Percentiles rank a stretch among this genome's conserved stretches.
Conservation (phyloP, 192 early-diverging fungal species). For the Haplosporangium gracile region DNA sequence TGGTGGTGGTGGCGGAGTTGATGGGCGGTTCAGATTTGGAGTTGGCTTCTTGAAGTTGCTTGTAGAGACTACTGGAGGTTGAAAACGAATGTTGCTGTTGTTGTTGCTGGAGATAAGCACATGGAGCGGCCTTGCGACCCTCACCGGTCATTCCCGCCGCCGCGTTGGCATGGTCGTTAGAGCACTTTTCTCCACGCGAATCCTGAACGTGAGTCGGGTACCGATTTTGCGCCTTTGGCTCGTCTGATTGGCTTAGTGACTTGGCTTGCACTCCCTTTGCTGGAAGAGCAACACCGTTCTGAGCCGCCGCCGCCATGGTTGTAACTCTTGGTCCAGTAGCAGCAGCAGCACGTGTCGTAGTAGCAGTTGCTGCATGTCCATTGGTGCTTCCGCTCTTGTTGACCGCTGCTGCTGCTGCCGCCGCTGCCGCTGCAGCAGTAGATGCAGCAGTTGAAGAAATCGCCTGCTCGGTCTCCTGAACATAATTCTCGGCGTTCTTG, state of each 20-base stretch:
- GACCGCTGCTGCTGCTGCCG: neutral
- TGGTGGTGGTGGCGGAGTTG: neutral
- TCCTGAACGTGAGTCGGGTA: neutral
- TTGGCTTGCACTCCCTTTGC: neutral
- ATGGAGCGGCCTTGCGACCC: neutral
- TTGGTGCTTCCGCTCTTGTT: neutral
- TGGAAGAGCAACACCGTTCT: neutral
- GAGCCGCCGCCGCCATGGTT: neutral
- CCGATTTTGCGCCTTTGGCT: neutral
- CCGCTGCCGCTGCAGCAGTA: neutral
- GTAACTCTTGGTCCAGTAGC: neutral
- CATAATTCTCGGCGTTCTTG: slow-evolving; percentile 74
- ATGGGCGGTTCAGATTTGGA: slow-evolving; percentile 9
- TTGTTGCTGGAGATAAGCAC: neutral
- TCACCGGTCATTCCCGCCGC: neutral
- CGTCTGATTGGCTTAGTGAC: neutral
- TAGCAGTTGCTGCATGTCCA: neutral
- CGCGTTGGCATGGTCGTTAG: neutral
- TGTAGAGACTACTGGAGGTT: slow-evolving; percentile 11
- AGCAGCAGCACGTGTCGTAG: neutral
- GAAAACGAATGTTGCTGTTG: neutral
- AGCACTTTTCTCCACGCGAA: neutral
- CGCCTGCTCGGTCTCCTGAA: slow-evolving; percentile 49
- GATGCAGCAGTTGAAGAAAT: neutral
- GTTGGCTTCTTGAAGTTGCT: slow-evolving; percentile 36